Evolutionary conservation across 306 rosid species (phyloP), one percentile per base, ranked within the genome.

Genomic region (Dalbergia cultrata): DNA sequence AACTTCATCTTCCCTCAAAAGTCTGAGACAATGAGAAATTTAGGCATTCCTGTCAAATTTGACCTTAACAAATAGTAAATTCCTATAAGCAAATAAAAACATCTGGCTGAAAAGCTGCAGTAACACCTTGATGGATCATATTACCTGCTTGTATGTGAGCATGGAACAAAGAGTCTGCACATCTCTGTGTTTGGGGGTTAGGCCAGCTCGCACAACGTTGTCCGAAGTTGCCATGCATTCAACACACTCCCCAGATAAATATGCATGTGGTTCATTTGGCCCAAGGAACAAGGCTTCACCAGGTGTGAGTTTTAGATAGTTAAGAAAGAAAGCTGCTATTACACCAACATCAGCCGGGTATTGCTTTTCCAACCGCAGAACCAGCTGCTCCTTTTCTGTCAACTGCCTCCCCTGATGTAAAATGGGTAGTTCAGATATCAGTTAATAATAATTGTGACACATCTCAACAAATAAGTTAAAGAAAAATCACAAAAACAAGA

Each of bases 171-270:
- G 96, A 77, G 99, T 91, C 41, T 77, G 85, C 53, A 95, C 98
- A 79, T 95, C 99, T 21, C 89, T 90, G 75, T 77, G 76, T 87
- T 95, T 95, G 61, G 99, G 98, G 70, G 99, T 93, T 41, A 95
- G 90, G 68, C 99, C 99, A 13, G 99, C 99, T 53, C 99, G 90
- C 21, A 95, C 97, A 49, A 95, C 99, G 59, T 95, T 95, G 88
- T 95, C 99, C 3, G 99, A 93, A 77, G 99, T 93, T 26, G 99
- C 99, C 99, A 95, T 95, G 84, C 99, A 95, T 73, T 95, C 98
- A 17, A 95, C 11, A 63, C 96, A 93, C 70, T 90, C 98, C 1
- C 99, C 99, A 0, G 78, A 84, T 67, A 93, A 67, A 79, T 95
- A 95, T 37, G 99, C 97, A 75, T 95, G 99, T 0, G 97, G 99